phyloP scores from a whole-genome alignment of 75 land plant species.

The Cryptomeria japonica region DNA sequence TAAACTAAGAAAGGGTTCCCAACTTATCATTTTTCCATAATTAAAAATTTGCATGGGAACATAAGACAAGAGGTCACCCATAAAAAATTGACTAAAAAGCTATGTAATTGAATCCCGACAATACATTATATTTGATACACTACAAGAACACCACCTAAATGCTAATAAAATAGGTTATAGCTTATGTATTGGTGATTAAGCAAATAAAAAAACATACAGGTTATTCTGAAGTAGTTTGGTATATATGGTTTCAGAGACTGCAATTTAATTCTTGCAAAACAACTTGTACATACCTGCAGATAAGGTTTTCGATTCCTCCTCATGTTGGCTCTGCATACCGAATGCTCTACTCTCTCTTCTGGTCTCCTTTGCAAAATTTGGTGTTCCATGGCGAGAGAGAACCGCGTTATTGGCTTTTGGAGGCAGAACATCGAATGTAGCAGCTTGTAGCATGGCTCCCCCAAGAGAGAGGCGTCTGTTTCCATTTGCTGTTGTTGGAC shows the following conservation, averaged over 20 bases:
- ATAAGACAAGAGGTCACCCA: no score
- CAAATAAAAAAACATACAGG: neutral
- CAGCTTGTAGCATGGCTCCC: constrained; percentile 39
- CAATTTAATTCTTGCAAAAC: neutral
- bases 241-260: neutral
- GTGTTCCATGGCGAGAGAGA: constrained; percentile 6
- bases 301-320: constrained; percentile 25
- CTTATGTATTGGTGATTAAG: neutral
- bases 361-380: constrained; percentile 13
- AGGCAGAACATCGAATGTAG: constrained; percentile 13
- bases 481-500: constrained; percentile 47
- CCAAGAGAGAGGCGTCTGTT: constrained; percentile 71
- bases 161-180: no score
- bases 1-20: no score
- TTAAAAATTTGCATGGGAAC: no score
- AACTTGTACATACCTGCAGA: constrained; percentile 42
- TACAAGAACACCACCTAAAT: no score
- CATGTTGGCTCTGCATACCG: constrained; percentile 32
- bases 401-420: constrained; percentile 22
- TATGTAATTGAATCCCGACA: no score
- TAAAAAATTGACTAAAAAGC: no score
- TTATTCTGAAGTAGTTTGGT: neutral
- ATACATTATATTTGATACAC: no score
- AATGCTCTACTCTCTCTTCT: constrained; percentile 8
- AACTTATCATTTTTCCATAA: no score